phyloP scores from a whole-genome alignment of 306 rosid genomes.

The Cicer arietinum region DNA sequence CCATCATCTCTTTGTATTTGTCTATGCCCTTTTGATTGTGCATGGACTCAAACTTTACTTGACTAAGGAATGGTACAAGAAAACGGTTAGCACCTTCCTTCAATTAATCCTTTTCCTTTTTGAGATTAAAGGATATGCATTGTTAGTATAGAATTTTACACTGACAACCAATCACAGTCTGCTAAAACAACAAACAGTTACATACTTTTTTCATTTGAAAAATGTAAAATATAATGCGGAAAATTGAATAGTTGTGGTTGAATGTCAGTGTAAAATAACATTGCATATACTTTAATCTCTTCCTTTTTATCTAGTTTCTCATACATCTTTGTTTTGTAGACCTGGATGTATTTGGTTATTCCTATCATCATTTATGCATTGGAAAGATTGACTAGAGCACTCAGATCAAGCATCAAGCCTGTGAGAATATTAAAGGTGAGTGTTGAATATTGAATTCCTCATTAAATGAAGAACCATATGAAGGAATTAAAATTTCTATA shows the following conservation, averaged over 20 bases:
- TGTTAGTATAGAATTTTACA: no score
- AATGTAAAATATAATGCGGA: no score
- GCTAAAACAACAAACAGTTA: no score
- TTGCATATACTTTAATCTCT: neutral
- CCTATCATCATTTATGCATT: slow-evolving; percentile 52
- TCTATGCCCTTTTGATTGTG: slow-evolving; percentile 59
- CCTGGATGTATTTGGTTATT: slow-evolving; percentile 64
- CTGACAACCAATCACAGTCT: no score
- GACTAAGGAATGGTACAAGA: slow-evolving; percentile 63
- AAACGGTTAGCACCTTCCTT: slow-evolving; percentile 61
- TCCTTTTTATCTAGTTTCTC: slow-evolving; percentile 1
- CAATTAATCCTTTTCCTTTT: slow-evolving; percentile 2
- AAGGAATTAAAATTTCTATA: neutral
- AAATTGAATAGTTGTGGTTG: no score
- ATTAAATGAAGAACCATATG: slow-evolving; percentile 4
- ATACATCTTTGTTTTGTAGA: slow-evolving; percentile 47
- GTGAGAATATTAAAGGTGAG: slow-evolving; percentile 57
- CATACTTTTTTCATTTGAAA: no score
- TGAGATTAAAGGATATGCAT: neutral
- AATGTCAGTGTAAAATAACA: no score
- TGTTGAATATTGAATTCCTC: slow-evolving; percentile 18
- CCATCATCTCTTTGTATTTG: slow-evolving; percentile 71
- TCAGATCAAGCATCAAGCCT: slow-evolving; percentile 57
- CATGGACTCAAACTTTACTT: slow-evolving; percentile 67
- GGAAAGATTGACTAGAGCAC: slow-evolving; percentile 56